phyloP scores from a whole-genome alignment of 2,329 filamentous ascomycete species.

The Cylindrodendrum hubeiense region DNA sequence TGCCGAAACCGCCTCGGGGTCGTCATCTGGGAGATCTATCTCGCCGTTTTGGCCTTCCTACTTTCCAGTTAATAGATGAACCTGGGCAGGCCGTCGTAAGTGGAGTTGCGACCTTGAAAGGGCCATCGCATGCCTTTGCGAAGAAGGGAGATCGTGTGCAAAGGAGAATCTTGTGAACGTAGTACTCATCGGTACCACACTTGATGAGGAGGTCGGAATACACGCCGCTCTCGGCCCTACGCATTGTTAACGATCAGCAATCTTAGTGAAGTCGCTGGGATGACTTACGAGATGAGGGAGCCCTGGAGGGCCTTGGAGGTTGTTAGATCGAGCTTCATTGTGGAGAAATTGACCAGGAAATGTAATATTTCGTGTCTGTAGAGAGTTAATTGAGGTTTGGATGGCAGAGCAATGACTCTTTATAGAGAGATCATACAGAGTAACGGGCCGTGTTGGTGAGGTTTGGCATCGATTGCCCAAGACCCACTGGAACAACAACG shows the following conservation, averaged over 20 bases:
- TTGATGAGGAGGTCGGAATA: slow-evolving; percentile 21
- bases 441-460: not conserved
- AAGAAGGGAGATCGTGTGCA: slow-evolving; percentile 23
- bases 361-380: not conserved
- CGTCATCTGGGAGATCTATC: slow-evolving; percentile 24
- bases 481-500: slow-evolving; percentile 17
- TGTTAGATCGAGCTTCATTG: slow-evolving; percentile 13
- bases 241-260: not conserved
- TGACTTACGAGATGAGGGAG: slow-evolving; percentile 15
- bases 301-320: slow-evolving; percentile 7
- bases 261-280: not conserved
- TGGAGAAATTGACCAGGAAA: not conserved
- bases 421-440: not conserved
- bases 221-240: slow-evolving; percentile 15
- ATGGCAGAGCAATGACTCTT: not conserved
- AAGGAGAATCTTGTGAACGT: slow-evolving; percentile 22
- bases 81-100: no score
- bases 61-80: not conserved
- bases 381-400: not conserved
- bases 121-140: slow-evolving; percentile 7
- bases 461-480: slow-evolving; percentile 13
- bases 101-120: not conserved
- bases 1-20: slow-evolving; percentile 14
- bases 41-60: slow-evolving; percentile 15
- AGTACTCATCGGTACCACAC: slow-evolving; percentile 22